phyloP scores from a whole-genome alignment of 371 early-diverging fungal species.

The Apophysomyces variabilis region DNA sequence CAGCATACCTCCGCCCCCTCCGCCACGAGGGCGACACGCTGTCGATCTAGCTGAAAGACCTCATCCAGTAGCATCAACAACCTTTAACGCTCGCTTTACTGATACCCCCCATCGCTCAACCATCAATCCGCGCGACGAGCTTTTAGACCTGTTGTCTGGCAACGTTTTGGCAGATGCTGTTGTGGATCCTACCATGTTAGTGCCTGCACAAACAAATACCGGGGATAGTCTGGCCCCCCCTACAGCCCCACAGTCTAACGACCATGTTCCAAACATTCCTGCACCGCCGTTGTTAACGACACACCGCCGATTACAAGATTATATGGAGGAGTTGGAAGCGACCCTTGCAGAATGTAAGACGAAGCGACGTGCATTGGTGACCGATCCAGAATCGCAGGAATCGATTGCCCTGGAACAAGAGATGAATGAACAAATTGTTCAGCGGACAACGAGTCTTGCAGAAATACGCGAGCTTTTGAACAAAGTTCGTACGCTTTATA shows the following conservation, averaged over 20 bases:
- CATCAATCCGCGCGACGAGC: not conserved
- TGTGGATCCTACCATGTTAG: slow-evolving; percentile 29
- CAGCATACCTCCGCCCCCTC: not conserved
- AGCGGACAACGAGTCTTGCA: slow-evolving; percentile 43
- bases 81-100: no score
- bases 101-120: not conserved
- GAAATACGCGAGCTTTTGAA: slow-evolving; percentile 51
- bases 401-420: slow-evolving; percentile 26
- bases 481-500: slow-evolving; percentile 53
- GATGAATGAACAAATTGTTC: slow-evolving; percentile 40
- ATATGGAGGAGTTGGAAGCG: slow-evolving; percentile 34
- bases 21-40: not conserved
- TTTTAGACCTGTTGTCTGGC: slow-evolving; percentile 4
- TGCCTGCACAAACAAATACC: slow-evolving; percentile 40
- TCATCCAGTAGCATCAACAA: slow-evolving; percentile 11
- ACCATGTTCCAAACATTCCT: slow-evolving; percentile 51
- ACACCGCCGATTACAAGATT: slow-evolving; percentile 41
- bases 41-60: slow-evolving; percentile 13
- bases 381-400: slow-evolving; percentile 22
- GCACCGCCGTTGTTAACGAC: slow-evolving; percentile 52
- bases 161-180: slow-evolving; percentile 24
- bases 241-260: slow-evolving; percentile 21
- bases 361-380: slow-evolving; percentile 21
- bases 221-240: slow-evolving; percentile 38
- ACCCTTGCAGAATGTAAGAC: slow-evolving; percentile 28